These are phyloP conservation scores for Aristolochia fimbriata DNA, from an alignment of 164 flowering plant species.

Conservation along the genomic window DNA sequence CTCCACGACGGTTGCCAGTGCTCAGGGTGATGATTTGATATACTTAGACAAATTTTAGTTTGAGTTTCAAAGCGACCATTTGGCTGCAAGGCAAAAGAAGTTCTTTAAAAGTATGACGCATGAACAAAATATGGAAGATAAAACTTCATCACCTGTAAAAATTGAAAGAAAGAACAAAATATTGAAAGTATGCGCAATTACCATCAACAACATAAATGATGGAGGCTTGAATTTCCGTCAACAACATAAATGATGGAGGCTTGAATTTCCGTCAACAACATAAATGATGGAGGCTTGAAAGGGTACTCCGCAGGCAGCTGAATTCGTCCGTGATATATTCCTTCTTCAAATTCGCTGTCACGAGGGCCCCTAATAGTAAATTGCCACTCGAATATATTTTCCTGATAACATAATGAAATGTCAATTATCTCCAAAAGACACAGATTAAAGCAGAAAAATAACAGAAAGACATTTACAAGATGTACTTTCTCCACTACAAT, in stretches of 20 bases:
- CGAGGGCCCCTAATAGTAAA: conserved; percentile 87
- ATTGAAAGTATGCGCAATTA: conserved; percentile 13
- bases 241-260: too few species aligned
- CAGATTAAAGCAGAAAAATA: too few species aligned
- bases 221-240: too few species aligned
- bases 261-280: too few species aligned
- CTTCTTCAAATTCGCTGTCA: conserved; percentile 92
- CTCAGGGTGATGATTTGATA: conserved; percentile 96
- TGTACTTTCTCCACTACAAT: too few species aligned
- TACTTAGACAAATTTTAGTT: conserved; percentile 93
- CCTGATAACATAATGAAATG: conserved; percentile 32
- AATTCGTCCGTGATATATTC: conserved; percentile 91
- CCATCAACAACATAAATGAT: too few species aligned
- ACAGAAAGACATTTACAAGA: too few species aligned
- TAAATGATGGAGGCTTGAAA: conserved; percentile 89
- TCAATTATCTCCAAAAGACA: neutral
- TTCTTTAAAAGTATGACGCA: neutral
- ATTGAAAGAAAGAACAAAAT: too few species aligned
- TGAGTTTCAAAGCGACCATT: conserved; percentile 97
- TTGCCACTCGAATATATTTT: conserved; percentile 98
- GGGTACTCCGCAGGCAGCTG: conserved; percentile 94
- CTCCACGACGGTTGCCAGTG: conserved; percentile 99
- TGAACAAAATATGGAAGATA: conserved; percentile 5
- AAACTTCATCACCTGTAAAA: too few species aligned
- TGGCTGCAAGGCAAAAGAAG: conserved; percentile 44